Evolutionary conservation across 208 protist genomes (phyloP).

Genomic region (Leptomonas pyrrhocoris): DNA sequence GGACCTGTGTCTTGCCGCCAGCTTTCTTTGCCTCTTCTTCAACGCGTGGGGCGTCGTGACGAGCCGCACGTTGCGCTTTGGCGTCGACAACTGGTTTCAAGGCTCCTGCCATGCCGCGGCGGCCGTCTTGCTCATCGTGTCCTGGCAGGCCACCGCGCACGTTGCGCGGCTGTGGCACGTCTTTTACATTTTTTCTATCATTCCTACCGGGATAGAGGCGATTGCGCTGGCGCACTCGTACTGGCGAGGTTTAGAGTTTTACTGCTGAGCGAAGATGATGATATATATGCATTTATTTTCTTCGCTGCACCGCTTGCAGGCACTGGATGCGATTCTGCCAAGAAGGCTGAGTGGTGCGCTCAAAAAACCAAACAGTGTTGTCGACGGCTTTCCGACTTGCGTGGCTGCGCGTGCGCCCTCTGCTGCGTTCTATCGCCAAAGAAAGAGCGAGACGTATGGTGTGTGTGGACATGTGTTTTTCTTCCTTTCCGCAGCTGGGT

Average conservation of each 20-base stretch:
- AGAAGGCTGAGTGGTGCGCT: too few species aligned
- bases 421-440: too few species aligned
- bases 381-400: too few species aligned
- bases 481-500: too few species aligned
- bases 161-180: slow-evolving; percentile 67
- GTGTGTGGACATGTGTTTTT: too few species aligned
- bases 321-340: too few species aligned
- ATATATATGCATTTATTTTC: too few species aligned
- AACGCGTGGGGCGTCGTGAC: slow-evolving; percentile 57
- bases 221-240: slow-evolving; percentile 54
- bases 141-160: slow-evolving; percentile 49
- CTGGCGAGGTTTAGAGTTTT: slow-evolving; percentile 47
- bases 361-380: too few species aligned
- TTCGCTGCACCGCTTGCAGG: too few species aligned
- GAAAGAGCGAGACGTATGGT: too few species aligned
- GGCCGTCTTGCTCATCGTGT: slow-evolving; percentile 58
- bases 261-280: slow-evolving; percentile 18
- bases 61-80: slow-evolving; percentile 66
- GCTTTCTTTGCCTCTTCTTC: slow-evolving; percentile 60
- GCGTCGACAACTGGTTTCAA: slow-evolving; percentile 63
- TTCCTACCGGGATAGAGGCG: slow-evolving; percentile 67
- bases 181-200: slow-evolving; percentile 76
- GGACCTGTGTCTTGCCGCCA: slow-evolving; percentile 46
- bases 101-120: slow-evolving; percentile 50
- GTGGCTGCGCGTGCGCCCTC: too few species aligned